These are phyloP conservation scores for Xylaria acuta DNA, from an alignment of 495 filamentous ascomycete species.

Conservation along the genomic window DNA sequence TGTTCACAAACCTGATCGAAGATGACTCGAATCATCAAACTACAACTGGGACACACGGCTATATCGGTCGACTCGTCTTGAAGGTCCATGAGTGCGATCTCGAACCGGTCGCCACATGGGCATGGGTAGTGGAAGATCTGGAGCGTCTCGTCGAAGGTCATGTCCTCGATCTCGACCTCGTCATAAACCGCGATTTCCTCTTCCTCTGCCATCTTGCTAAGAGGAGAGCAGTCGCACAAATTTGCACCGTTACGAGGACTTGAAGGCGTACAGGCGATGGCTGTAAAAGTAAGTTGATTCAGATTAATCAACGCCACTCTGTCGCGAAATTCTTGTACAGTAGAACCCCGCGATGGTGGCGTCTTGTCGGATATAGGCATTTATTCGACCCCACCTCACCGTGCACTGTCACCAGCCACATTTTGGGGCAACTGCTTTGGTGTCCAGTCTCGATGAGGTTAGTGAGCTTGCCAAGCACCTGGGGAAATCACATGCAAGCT, in stretches of 20 bases:
- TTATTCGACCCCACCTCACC: not conserved
- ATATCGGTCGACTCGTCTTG: conserved; percentile 84
- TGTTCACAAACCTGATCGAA: conserved; percentile 75
- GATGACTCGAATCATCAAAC: conserved; percentile 93
- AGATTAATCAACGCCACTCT: not conserved
- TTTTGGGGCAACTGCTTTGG: too few relatives aligned
- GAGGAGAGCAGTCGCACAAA: not conserved
- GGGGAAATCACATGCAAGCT: conserved; percentile 41
- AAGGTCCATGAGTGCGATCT: conserved; percentile 85
- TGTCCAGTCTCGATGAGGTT: not conserved
- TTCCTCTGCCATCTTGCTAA: conserved; percentile 65
- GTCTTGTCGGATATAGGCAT: not conserved
- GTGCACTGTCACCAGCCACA: conserved; percentile 27
- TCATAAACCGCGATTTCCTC: conserved; percentile 83
- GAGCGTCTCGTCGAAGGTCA: conserved; percentile 84
- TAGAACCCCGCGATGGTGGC: conserved; percentile 24
- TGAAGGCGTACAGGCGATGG: not conserved
- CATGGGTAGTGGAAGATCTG: conserved; percentile 96
- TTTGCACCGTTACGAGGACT: not conserved
- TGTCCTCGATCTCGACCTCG: conserved; percentile 99
- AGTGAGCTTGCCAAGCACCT: not conserved
- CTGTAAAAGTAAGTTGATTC: not conserved
- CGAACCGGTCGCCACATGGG: conserved; percentile 96
- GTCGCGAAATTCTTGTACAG: conserved; percentile 20
- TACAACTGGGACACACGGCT: conserved; percentile 94